Conservation (phyloP, 441 rosid genomes). For the Adansonia rubrostipa region DNA sequence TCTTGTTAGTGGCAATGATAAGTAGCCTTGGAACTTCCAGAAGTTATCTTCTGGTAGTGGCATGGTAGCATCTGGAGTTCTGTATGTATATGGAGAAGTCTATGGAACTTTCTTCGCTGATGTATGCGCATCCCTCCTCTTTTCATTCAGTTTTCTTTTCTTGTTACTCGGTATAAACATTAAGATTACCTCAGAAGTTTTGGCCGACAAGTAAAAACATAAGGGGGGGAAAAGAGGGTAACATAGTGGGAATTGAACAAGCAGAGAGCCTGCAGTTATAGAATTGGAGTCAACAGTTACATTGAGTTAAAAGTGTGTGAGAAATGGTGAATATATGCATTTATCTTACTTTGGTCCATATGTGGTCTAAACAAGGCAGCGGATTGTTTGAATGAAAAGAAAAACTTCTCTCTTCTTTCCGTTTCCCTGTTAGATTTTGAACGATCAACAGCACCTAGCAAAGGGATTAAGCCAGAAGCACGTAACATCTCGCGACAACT, state of each 20-base stretch:
- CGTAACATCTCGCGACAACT: not conserved
- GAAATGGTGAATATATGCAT: not conserved
- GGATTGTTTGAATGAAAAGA: not conserved
- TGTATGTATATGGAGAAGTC: not conserved
- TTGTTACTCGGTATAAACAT: not conserved
- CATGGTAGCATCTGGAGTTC: not conserved
- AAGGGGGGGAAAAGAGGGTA: not conserved
- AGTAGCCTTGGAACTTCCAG: not conserved
- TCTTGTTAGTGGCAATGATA: not conserved
- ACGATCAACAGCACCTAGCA: not conserved
- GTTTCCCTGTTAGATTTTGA: constrained; percentile 24
- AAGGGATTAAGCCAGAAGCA: not conserved
- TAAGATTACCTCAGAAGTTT: not conserved
- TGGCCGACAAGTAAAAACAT: not conserved
- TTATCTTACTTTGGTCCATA: not conserved
- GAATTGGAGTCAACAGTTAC: not conserved
- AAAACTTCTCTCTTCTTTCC: constrained; percentile 5
- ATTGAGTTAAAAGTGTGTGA: not conserved
- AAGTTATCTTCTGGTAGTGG: not conserved
- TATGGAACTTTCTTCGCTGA: not conserved
- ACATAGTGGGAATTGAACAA: no score
- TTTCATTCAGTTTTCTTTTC: not conserved
- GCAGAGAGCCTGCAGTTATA: not conserved
- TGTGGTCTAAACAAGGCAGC: constrained; percentile 2
- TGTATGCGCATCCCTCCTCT: not conserved